Percentiles rank a stretch among this genome's conserved stretches.
Conservation (phyloP, 1,139 yeast genomes). For the Pneumocystis oryctolagi region DNA sequence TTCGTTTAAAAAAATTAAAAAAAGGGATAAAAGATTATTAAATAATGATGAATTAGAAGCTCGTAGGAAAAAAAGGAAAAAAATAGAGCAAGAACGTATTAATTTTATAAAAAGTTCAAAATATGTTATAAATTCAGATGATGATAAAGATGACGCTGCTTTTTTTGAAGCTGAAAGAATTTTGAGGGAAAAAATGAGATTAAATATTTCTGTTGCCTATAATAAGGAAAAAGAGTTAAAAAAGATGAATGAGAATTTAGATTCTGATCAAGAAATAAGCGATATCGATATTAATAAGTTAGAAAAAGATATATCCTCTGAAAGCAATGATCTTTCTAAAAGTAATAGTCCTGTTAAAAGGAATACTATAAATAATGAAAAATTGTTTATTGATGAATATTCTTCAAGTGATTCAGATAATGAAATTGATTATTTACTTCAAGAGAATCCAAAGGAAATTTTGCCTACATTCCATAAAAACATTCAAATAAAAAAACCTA, state of each 20-base stretch:
- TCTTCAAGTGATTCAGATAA: background rate
- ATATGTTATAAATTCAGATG: constrained; percentile 13
- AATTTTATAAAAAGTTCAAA: constrained; percentile 8
- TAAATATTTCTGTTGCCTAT: background rate
- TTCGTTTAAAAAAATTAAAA: background rate
- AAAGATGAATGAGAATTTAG: background rate
- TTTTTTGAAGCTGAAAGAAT: constrained; percentile 8
- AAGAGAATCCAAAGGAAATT: background rate
- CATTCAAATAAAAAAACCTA: background rate
- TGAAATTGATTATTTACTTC: background rate
- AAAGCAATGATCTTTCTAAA: background rate
- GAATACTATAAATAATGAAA: background rate
- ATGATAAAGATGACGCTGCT: constrained; percentile 7
- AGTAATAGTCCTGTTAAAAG: background rate
- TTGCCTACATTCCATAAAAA: background rate
- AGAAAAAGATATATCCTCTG: background rate
- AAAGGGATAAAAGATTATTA: background rate
- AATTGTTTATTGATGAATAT: background rate
- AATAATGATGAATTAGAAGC: constrained; percentile 8
- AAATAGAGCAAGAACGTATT: constrained; percentile 6
- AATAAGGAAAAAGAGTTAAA: background rate
- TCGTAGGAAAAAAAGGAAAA: constrained; percentile 2
- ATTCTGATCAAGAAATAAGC: background rate
- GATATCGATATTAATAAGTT: background rate
- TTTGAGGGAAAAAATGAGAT: constrained; percentile 2